Conservation (phyloP, 306 rosid species). For the Pachyrhizus erosus region DNA sequence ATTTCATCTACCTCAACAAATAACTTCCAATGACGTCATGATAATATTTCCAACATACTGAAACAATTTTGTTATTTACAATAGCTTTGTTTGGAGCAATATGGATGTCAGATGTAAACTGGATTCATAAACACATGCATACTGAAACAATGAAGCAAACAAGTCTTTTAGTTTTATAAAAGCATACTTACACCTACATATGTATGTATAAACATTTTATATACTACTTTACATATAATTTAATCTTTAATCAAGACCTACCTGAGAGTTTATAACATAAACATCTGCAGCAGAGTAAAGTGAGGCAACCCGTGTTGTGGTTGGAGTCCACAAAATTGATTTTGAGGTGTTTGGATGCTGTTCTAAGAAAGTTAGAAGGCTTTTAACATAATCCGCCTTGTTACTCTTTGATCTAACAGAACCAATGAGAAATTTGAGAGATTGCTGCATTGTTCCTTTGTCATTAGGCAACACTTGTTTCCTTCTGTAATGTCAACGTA, state of each 20-base stretch:
- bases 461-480: constrained; percentile 50
- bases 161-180: neutral
- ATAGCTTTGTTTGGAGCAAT: constrained; percentile 21
- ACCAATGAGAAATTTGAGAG: constrained; percentile 81
- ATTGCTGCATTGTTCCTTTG: constrained; percentile 47
- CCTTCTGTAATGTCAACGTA: constrained; percentile 45
- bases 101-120: constrained; percentile 15
- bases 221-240: neutral
- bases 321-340: constrained; percentile 88
- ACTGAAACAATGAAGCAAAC: constrained; percentile 1
- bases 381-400: constrained; percentile 84
- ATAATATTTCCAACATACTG: constrained; percentile 35
- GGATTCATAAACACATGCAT: neutral
- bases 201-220: constrained; percentile 6
- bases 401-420: constrained; percentile 98
- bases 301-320: constrained; percentile 87
- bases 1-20: constrained; percentile 13
- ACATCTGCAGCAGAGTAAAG: constrained; percentile 96
- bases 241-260: constrained; percentile 44
- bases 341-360: constrained; percentile 83
- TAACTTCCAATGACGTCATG: neutral
- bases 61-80: neutral
- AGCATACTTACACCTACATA: neutral
- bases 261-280: constrained; percentile 95
- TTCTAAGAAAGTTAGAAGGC: constrained; percentile 64